Percentiles rank a stretch among this genome's conserved stretches.
Conservation (phyloP, 2,329 filamentous ascomycete species). For the Stromatinia cepivora region DNA sequence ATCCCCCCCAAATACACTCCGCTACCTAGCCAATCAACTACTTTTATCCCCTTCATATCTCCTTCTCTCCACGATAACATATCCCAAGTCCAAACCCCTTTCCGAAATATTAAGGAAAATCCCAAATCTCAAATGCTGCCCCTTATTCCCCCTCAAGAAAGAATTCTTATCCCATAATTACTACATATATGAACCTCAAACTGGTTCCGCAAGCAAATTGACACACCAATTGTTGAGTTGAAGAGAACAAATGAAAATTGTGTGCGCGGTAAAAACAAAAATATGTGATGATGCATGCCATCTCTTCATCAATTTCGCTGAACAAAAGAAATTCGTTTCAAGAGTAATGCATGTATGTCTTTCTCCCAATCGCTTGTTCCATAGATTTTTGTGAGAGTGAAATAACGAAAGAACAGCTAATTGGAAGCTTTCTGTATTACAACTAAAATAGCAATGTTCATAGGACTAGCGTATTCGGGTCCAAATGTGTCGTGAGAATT, state of each 20-base stretch:
- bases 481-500: neutral
- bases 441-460: neutral
- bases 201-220: neutral
- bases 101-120: conserved; percentile 3
- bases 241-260: neutral
- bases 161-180: conserved; percentile 18
- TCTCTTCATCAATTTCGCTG: conserved; percentile 16
- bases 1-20: neutral
- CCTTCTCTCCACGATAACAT: conserved; percentile 38
- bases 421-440: conserved; percentile 5
- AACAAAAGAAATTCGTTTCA: conserved; percentile 20
- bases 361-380: neutral
- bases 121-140: conserved; percentile 14
- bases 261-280: neutral
- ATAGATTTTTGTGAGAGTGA: neutral
- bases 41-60: neutral
- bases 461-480: conserved; percentile 1
- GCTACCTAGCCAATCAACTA: conserved; percentile 1
- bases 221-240: conserved; percentile 3
- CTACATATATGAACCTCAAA: conserved; percentile 19
- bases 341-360: conserved; percentile 12
- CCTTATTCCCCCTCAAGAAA: neutral
- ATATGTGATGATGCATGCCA: conserved; percentile 11
- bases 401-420: neutral
- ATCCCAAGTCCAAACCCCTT: conserved; percentile 41